Evolutionary conservation across 345 rosid genomes (phyloP), one percentile per base, ranked within the genome.

Genomic region (Melastoma malabathricum): DNA sequence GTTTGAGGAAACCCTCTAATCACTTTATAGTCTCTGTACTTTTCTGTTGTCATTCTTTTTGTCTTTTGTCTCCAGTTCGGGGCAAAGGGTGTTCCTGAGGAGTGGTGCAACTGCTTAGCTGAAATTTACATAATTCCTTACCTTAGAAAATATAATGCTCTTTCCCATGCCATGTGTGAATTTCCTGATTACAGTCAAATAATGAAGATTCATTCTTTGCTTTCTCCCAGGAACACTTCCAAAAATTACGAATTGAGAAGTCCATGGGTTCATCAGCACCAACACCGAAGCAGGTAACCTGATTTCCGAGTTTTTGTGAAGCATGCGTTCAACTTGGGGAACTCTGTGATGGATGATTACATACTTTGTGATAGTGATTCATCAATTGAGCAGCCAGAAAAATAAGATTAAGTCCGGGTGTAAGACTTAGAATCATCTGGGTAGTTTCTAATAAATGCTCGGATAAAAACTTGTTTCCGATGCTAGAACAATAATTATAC

Each of bases 261-360:
- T 86, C 96, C 39, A 86, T 90, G 98, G 61, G 83, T 52, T 72
- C 89, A 27, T 75, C 92, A 6, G 82, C 65, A 56, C 76, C 98
- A 52, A 86, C 98, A 19, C 45, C 78, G 19, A 90, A 90, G 67
- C 96, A 90, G 96, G 98, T 90, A 58, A 47, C 19, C 6, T 19
- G 18, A 18, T 18, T 38, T 52, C 13, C 23, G 14, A 31, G 5
- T 47, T 44, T 52, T 52, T 43, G 15, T 13, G 57, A 41, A 44
- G 10, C 16, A 50, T 18, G 16, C 10, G n/a, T 50, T 50, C n/a
- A 27, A 27, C 31, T 6, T 27, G 31, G 31, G 31, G 6, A 27
- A 27, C n/a, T 27, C 31, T 27, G 6, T 3, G 31, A 27, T 27
- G 6, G 38, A 29, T 29, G 9, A 10, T n/a, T n/a, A n/a, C 38